Percentiles rank a stretch among this genome's conserved stretches.
Conservation (phyloP, 768 basidiomycete genomes). For the Boletus speciosus region DNA sequence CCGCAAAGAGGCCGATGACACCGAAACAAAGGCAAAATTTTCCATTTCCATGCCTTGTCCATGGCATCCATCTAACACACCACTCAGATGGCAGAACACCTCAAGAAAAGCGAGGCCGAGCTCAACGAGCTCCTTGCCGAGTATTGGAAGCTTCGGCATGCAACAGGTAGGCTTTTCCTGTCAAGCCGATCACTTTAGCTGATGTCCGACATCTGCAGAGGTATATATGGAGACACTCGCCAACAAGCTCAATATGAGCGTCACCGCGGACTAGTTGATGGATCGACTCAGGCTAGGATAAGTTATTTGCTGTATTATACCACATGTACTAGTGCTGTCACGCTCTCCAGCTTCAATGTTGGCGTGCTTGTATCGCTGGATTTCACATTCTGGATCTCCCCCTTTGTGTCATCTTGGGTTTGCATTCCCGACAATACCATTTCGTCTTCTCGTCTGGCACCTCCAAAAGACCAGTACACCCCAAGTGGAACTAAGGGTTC, state of each 20-base stretch:
- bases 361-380: background rate
- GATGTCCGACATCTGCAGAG: conserved; percentile 40
- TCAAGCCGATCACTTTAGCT: background rate
- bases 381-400: conserved; percentile 31
- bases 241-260: conserved; percentile 69
- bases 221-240: conserved; percentile 86
- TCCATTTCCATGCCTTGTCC: background rate
- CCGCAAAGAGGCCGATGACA: conserved; percentile 62
- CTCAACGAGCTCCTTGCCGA: conserved; percentile 78
- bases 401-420: conserved; percentile 33
- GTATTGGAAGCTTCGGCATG: conserved; percentile 78
- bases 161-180: conserved; percentile 51
- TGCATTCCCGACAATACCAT: conserved; percentile 75
- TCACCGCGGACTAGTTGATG: conserved; percentile 24
- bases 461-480: conserved; percentile 58
- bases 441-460: conserved; percentile 53
- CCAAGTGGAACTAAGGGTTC: conserved; percentile 61
- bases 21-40: conserved; percentile 56
- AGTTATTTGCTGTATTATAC: conserved; percentile 21
- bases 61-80: background rate
- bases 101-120: conserved; percentile 71
- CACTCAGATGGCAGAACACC: conserved; percentile 70
- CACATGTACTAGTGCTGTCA: conserved; percentile 9
- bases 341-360: background rate
- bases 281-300: background rate